Conservation (phyloP, 2,329 filamentous ascomycete species). For the Falciphora oryzae region DNA sequence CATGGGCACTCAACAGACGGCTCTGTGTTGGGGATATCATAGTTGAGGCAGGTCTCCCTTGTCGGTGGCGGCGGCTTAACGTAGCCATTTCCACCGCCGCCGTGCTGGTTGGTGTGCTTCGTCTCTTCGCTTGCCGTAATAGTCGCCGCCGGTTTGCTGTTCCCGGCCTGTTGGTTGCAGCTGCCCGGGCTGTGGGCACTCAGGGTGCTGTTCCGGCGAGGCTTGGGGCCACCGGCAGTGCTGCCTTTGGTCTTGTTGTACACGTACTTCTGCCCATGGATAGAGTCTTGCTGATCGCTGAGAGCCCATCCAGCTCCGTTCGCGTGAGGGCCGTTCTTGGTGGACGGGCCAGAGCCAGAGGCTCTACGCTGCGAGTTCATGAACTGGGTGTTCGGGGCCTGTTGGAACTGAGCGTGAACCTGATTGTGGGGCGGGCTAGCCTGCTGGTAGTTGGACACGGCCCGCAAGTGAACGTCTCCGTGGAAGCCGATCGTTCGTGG, state of each 20-base stretch:
- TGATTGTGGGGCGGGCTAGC: not conserved
- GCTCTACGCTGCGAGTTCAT: not conserved
- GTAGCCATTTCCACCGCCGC: not conserved
- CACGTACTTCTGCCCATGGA: constrained; percentile 1
- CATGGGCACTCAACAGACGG: constrained; percentile 4
- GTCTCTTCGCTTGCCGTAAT: not conserved
- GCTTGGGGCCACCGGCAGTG: not conserved
- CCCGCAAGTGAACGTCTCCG: not conserved
- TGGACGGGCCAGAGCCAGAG: not conserved
- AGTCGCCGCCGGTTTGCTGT: not conserved
- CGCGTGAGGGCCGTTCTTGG: not conserved
- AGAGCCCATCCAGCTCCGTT: constrained; percentile 6
- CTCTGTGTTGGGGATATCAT: not conserved
- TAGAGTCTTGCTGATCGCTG: constrained; percentile 4
- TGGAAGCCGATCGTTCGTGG: not conserved
- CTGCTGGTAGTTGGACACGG: not conserved
- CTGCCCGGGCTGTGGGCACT: not conserved
- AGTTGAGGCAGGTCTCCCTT: not conserved
- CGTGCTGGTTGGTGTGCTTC: not conserved
- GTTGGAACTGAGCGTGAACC: no score
- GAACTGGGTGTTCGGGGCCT: not conserved
- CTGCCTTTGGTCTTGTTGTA: not conserved
- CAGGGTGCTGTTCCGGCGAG: constrained; percentile 6
- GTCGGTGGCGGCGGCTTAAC: not conserved
- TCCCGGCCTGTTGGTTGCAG: not conserved